phyloP scores from a whole-genome alignment of 371 early-diverging fungal genomes.

The Apophysomyces sp. region DNA sequence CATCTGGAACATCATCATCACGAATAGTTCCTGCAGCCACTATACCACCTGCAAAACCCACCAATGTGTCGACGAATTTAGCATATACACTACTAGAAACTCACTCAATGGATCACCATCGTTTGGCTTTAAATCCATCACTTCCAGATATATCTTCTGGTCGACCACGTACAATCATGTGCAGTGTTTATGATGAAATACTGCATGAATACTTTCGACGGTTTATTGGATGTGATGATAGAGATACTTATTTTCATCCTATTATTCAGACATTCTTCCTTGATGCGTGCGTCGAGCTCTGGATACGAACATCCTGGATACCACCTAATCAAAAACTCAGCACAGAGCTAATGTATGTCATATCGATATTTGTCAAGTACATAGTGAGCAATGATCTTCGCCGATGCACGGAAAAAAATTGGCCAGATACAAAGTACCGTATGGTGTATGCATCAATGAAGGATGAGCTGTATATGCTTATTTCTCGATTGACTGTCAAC shows the following conservation, averaged over 20 bases:
- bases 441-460: conserved; percentile 16
- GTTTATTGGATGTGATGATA: conserved; percentile 14
- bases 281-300: conserved; percentile 31
- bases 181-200: conserved; percentile 18
- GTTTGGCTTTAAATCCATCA: neutral
- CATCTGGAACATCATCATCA: neutral
- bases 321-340: conserved; percentile 13
- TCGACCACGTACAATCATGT: conserved; percentile 7
- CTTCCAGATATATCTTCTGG: conserved; percentile 6
- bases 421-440: conserved; percentile 8
- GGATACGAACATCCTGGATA: conserved; percentile 36
- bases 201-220: conserved; percentile 19
- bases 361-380: conserved; percentile 23
- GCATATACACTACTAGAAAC: neutral
- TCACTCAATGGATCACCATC: neutral
- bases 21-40: neutral
- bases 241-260: neutral
- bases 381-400: conserved; percentile 28
- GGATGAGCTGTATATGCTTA: conserved; percentile 26
- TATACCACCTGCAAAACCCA: neutral
- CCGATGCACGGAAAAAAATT: conserved; percentile 1
- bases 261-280: conserved; percentile 22
- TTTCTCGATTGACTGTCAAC: conserved; percentile 33
- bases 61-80: neutral
- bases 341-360: conserved; percentile 18